Evolutionary conservation across 2,329 filamentous ascomycete genomes (phyloP).

Genomic region (Aspergillus tamarii): DNA sequence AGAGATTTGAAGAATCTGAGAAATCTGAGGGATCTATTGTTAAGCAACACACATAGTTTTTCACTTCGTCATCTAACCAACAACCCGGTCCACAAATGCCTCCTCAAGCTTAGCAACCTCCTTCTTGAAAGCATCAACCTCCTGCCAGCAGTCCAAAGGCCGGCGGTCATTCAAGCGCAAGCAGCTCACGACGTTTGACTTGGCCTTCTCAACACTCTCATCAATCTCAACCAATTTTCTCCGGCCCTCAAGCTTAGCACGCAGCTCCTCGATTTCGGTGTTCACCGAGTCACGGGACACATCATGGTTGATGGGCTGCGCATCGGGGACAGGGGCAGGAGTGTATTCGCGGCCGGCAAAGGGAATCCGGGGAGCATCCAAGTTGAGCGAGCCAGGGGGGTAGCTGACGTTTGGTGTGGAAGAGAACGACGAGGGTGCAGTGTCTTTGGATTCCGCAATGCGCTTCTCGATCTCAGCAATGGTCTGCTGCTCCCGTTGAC

Average conservation of each 20-base stretch:
- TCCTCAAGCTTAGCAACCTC: constrained; percentile 86
- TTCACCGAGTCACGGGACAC: constrained; percentile 57
- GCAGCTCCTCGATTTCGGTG: constrained; percentile 61
- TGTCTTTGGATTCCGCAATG: constrained; percentile 46
- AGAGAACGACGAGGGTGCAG: constrained; percentile 27
- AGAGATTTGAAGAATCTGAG: constrained; percentile 15
- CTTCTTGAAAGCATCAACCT: constrained; percentile 87
- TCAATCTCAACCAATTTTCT: constrained; percentile 68
- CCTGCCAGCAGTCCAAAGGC: constrained; percentile 91
- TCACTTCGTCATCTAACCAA: constrained; percentile 34
- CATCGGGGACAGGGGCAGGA: constrained; percentile 23
- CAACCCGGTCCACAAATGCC: constrained; percentile 81
- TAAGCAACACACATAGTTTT: constrained; percentile 4
- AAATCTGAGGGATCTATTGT: constrained; percentile 19
- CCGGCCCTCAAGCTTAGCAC: constrained; percentile 61
- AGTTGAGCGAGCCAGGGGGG: constrained; percentile 36
- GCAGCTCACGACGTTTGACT: constrained; percentile 76
- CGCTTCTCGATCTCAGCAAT: constrained; percentile 71
- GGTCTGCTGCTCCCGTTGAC: constrained; percentile 68
- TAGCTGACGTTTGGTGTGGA: constrained; percentile 25
- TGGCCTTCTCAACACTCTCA: constrained; percentile 72
- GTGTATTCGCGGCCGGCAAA: constrained; percentile 45
- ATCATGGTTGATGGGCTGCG: constrained; percentile 42
- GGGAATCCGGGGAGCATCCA: constrained; percentile 48
- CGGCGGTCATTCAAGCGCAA: constrained; percentile 81